Evolutionary conservation across 228 moss, liverwort and hornwort species (phyloP).

Genomic region (Sphagnum magellanicum): DNA sequence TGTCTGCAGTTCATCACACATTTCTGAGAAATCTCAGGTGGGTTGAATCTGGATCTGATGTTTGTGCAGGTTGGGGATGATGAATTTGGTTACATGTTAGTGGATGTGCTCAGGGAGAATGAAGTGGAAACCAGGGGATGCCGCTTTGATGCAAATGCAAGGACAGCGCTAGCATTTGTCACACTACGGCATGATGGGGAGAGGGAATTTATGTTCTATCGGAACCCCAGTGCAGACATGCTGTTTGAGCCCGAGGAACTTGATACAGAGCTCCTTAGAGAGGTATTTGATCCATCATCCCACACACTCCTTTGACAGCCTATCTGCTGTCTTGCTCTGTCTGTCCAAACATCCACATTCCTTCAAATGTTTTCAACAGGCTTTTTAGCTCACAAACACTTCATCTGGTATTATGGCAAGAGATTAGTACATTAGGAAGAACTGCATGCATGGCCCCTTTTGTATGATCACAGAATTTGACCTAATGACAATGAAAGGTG

Average conservation of each 20-base stretch:
- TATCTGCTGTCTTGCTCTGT: too few species aligned
- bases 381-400: too few species aligned
- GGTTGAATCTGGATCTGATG: background rate
- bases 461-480: too few species aligned
- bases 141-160: slow-evolving; percentile 52
- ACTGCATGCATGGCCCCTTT: too few species aligned
- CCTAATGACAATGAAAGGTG: too few species aligned
- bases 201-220: slow-evolving; percentile 57
- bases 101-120: slow-evolving; percentile 53
- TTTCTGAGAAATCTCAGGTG: too few species aligned
- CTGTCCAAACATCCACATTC: too few species aligned
- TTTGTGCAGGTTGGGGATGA: slow-evolving; percentile 50
- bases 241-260: slow-evolving; percentile 43
- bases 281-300: slow-evolving; percentile 12
- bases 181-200: slow-evolving; percentile 49
- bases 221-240: slow-evolving; percentile 59
- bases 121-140: slow-evolving; percentile 56
- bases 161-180: slow-evolving; percentile 56
- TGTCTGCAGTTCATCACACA: too few species aligned
- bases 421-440: too few species aligned
- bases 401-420: too few species aligned
- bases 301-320: too few species aligned
- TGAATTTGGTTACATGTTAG: slow-evolving; percentile 58
- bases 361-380: too few species aligned
- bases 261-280: slow-evolving; percentile 43